Conservation (phyloP, 768 basidiomycete genomes). For the Hygrocybe coccinea region DNA sequence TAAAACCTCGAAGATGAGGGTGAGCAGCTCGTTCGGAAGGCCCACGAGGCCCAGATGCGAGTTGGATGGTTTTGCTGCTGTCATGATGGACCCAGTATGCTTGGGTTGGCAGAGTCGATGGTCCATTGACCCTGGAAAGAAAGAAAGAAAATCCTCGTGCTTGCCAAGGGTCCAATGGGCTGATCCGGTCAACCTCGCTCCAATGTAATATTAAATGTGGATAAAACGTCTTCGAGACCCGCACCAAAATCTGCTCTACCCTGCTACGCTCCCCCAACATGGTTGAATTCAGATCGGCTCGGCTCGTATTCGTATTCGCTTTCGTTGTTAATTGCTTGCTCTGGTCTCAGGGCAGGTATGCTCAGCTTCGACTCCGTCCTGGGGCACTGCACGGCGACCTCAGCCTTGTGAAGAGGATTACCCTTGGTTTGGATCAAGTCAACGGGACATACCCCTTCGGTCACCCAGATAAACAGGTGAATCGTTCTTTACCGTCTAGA, state of each 20-base stretch:
- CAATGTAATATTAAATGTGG: background rate
- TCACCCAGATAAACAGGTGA: conserved; percentile 15
- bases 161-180: no score
- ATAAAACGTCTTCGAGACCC: background rate
- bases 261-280: conserved; percentile 31
- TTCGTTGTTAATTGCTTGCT: conserved; percentile 57
- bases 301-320: conserved; percentile 46
- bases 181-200: no score
- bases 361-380: conserved; percentile 25
- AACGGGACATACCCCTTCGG: no score
- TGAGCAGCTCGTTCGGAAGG: background rate
- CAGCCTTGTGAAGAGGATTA: conserved; percentile 40
- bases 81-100: no score
- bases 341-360: conserved; percentile 60
- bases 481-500: background rate
- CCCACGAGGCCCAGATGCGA: background rate
- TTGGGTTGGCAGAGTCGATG: no score
- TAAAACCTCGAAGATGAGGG: background rate
- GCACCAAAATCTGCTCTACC: background rate
- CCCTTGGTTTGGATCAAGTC: conserved; percentile 28
- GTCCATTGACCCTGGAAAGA: no score
- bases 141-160: no score
- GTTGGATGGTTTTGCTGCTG: background rate
- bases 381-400: conserved; percentile 20
- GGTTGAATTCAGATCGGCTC: conserved; percentile 44